These are phyloP conservation scores for Talaromyces sp. DNA, from an alignment of 2,329 filamentous ascomycete species.

Conservation along the genomic window DNA sequence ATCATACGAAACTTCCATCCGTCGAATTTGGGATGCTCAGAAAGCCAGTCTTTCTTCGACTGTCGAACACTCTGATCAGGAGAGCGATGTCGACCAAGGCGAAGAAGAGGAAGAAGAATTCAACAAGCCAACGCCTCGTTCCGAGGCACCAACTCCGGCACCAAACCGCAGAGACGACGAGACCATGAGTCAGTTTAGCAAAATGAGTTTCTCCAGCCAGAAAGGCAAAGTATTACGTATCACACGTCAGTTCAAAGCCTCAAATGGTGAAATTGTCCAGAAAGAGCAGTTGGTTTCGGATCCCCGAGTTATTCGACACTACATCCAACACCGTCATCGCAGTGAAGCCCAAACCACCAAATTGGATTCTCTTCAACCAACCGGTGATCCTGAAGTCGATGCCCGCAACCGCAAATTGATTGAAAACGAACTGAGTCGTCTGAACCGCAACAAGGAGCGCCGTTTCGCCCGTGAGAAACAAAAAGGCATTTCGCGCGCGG, in stretches of 20 bases:
- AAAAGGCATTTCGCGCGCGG: slow-evolving; percentile 63
- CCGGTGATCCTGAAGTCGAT: slow-evolving; percentile 68
- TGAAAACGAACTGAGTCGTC: slow-evolving; percentile 74
- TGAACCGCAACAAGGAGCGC: slow-evolving; percentile 89
- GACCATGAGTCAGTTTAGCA: slow-evolving; percentile 75
- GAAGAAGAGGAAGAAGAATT: slow-evolving; percentile 55
- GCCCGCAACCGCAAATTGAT: slow-evolving; percentile 64
- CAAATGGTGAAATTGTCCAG: slow-evolving; percentile 65
- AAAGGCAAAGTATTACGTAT: slow-evolving; percentile 73
- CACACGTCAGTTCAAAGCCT: slow-evolving; percentile 66
- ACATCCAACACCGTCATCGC: slow-evolving; percentile 75
- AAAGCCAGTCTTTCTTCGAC: slow-evolving; percentile 74
- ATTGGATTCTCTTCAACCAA: slow-evolving; percentile 65
- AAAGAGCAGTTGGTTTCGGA: slow-evolving; percentile 70
- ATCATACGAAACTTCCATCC: slow-evolving; percentile 88
- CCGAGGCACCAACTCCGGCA: slow-evolving; percentile 65
- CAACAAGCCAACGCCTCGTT: slow-evolving; percentile 64
- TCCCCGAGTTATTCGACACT: slow-evolving; percentile 83
- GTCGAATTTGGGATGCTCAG: slow-evolving; percentile 89
- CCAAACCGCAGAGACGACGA: slow-evolving; percentile 67
- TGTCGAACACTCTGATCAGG: slow-evolving; percentile 73
- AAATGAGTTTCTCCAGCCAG: slow-evolving; percentile 69
- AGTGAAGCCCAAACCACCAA: slow-evolving; percentile 72
- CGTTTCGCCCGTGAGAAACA: slow-evolving; percentile 88
- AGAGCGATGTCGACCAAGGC: slow-evolving; percentile 63